Conservation (phyloP, 345 rosid species). For the Citrus unshiu region DNA sequence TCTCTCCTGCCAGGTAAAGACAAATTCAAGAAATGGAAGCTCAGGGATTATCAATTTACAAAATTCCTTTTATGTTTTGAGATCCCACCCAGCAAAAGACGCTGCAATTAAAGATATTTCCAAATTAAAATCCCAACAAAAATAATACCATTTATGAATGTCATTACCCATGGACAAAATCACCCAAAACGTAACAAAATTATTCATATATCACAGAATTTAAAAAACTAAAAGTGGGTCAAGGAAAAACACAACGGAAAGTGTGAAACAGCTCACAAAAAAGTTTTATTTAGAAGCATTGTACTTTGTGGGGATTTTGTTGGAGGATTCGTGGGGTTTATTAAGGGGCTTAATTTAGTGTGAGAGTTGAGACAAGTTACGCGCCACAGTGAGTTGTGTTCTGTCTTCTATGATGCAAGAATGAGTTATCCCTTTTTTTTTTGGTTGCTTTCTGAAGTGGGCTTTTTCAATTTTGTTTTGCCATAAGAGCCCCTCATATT, state of each 20-base stretch:
- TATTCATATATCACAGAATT: not conserved
- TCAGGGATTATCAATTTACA: not conserved
- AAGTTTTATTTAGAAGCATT: not conserved
- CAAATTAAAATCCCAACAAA: not conserved
- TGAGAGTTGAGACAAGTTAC: constrained; percentile 9
- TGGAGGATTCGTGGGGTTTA: not conserved
- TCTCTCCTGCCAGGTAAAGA: not conserved
- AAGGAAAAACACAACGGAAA: not conserved
- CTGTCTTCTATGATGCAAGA: not conserved
- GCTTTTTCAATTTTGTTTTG: not conserved
- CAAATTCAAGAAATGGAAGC: not conserved
- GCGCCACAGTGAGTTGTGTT: constrained; percentile 18
- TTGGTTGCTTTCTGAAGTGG: constrained; percentile 10
- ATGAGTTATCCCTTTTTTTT: not conserved
- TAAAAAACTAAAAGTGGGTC: not conserved
- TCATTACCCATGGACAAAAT: not conserved
- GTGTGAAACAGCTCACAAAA: not conserved
- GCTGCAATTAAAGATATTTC: not conserved
- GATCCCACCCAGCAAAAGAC: not conserved
- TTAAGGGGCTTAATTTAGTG: not conserved
- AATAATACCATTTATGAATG: not conserved
- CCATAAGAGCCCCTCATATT: not conserved
- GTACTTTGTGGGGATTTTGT: not conserved
- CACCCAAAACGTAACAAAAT: not conserved
- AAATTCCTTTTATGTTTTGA: not conserved